phyloP scores from a whole-genome alignment of 768 basidiomycete genomes.

The Amanita phalloides region DNA sequence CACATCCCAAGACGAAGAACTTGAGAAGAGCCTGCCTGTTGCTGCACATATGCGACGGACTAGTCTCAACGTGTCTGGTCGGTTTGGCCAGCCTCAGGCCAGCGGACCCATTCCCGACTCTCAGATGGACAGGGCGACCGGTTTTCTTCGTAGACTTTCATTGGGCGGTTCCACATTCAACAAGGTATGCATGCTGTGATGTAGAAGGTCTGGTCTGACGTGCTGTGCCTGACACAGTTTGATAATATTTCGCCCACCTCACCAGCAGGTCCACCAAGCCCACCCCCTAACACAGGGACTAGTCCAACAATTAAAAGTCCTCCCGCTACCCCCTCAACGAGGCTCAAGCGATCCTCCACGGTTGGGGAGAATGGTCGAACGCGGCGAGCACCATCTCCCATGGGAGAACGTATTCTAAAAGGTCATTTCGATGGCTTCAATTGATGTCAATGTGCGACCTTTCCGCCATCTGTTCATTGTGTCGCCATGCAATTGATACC shows the following conservation, averaged over 20 bases:
- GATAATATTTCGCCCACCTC: slow-evolving; percentile 18
- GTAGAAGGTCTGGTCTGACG: neutral
- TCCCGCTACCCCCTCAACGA: slow-evolving; percentile 21
- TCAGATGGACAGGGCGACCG: slow-evolving; percentile 56
- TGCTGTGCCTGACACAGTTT: slow-evolving; percentile 17
- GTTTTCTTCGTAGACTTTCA: slow-evolving; percentile 66
- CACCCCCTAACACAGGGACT: slow-evolving; percentile 45
- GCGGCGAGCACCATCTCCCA: slow-evolving; percentile 70
- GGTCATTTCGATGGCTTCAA: slow-evolving; percentile 90
- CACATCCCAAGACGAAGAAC: slow-evolving; percentile 23
- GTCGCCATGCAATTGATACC: neutral
- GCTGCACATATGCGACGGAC: slow-evolving; percentile 48
- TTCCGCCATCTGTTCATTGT: neutral
- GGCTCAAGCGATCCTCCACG: slow-evolving; percentile 51
- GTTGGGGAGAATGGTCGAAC: slow-evolving; percentile 36
- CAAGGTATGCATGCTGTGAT: slow-evolving; percentile 32
- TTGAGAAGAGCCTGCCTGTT: slow-evolving; percentile 28
- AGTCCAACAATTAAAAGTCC: slow-evolving; percentile 21
- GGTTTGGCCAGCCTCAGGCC: slow-evolving; percentile 37
- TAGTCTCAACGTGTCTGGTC: slow-evolving; percentile 42
- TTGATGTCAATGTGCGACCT: slow-evolving; percentile 17
- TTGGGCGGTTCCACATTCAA: slow-evolving; percentile 44
- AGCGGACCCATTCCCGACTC: slow-evolving; percentile 29
- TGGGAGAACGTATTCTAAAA: slow-evolving; percentile 87
- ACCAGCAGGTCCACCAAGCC: slow-evolving; percentile 26